Percentiles rank a stretch among this genome's conserved stretches.
phyloP scores from a whole-genome alignment of 352 stramenopile genomes.

The Aphanomyces euteiches region DNA sequence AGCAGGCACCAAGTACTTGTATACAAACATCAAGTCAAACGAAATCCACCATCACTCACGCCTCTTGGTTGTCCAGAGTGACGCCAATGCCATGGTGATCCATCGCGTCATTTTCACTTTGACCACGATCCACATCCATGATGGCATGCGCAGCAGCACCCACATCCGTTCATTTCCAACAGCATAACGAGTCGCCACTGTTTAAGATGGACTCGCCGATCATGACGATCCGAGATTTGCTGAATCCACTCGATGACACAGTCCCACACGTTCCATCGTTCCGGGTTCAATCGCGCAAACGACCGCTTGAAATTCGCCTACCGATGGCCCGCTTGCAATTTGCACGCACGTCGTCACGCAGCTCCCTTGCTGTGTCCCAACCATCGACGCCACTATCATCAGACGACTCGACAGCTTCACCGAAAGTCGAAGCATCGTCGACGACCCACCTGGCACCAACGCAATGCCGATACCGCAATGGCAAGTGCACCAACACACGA shows the following conservation, averaged over 20 bases:
- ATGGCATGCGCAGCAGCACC: no score
- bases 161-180: no score
- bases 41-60: no score
- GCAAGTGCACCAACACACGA: constrained; percentile 29
- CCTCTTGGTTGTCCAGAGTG: no score
- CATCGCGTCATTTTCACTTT: no score
- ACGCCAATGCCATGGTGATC: no score
- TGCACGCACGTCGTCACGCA: background rate
- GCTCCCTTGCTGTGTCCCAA: background rate
- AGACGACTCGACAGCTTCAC: background rate
- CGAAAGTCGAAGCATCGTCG: background rate
- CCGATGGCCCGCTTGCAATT: background rate
- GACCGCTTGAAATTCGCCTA: background rate
- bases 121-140: no score
- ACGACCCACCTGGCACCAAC: background rate
- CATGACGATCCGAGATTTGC: background rate
- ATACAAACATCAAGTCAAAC: no score
- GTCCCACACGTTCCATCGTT: background rate
- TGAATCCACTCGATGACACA: background rate
- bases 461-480: constrained; percentile 24
- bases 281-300: background rate
- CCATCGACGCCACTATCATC: background rate
- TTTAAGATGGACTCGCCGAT: no score
- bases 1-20: no score
- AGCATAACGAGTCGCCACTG: no score